phyloP scores from a whole-genome alignment of 768 basidiomycete species.

The Tephrocybe sp. region DNA sequence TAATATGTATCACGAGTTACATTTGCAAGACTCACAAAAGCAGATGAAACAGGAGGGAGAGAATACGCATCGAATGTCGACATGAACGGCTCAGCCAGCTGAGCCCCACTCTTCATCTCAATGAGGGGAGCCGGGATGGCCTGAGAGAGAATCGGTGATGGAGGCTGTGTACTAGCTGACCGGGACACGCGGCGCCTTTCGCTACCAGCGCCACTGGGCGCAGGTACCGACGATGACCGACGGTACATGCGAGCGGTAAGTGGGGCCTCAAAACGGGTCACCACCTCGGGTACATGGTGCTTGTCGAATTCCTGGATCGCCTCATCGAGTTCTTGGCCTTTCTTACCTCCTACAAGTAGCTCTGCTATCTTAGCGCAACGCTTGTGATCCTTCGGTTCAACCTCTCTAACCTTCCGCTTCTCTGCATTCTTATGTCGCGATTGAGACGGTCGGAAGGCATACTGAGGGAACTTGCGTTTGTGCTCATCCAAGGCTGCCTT shows the following conservation, averaged over 20 bases:
- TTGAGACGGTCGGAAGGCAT: conserved; percentile 69
- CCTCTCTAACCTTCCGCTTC: conserved; percentile 60
- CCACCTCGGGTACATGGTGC: conserved; percentile 52
- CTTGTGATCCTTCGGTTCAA: conserved; percentile 58
- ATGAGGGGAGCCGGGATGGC: conserved; percentile 15
- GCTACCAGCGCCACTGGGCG: conserved; percentile 37
- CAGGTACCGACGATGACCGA: conserved; percentile 63
- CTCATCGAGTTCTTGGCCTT: conserved; percentile 52
- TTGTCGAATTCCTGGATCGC: conserved; percentile 56
- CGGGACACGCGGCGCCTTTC: conserved; percentile 25
- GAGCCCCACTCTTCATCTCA: conserved; percentile 17
- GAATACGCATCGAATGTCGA: conserved; percentile 31
- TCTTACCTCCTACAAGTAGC: conserved; percentile 54
- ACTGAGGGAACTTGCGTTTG: conserved; percentile 71
- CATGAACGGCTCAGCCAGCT: conserved; percentile 27
- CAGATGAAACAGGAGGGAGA: conserved; percentile 38
- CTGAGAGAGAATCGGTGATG: conserved; percentile 20
- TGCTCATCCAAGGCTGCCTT: conserved; percentile 72
- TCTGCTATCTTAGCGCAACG: conserved; percentile 68
- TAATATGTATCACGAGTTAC: neutral
- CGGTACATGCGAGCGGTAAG: conserved; percentile 70
- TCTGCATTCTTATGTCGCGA: conserved; percentile 38
- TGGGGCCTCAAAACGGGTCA: conserved; percentile 71
- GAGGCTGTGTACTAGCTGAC: conserved; percentile 38
- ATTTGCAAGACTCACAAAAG: conserved; percentile 43